A percentile compares a stretch with the other conserved stretches of the same genome.
Conservation (phyloP, 352 stramenopile species). For the Pythium grandisporangium region DNA sequence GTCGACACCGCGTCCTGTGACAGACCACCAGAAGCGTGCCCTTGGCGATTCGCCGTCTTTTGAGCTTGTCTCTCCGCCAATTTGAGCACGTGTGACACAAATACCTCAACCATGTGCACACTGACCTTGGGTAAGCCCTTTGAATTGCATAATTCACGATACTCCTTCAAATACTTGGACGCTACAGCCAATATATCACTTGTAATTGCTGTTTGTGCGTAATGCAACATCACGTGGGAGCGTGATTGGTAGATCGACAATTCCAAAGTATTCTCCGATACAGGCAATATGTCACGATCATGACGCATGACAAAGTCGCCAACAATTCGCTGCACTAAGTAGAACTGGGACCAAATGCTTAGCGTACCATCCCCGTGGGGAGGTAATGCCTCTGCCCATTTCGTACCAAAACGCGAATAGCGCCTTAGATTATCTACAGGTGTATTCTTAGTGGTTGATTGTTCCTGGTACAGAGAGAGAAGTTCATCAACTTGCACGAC, state of each 20-base stretch:
- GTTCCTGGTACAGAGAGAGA: constrained; percentile 12
- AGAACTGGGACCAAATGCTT: constrained; percentile 48
- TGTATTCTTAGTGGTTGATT: no score
- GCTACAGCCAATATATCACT: constrained; percentile 62
- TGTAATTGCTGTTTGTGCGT: constrained; percentile 48
- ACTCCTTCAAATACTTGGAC: constrained; percentile 71
- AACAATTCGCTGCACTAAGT: constrained; percentile 37
- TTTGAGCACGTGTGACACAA: constrained; percentile 74
- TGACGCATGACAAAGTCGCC: background rate
- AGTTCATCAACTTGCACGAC: constrained; percentile 55
- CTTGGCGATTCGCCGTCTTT: constrained; percentile 10
- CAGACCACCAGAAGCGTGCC: constrained; percentile 6
- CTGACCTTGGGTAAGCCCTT: constrained; percentile 65
- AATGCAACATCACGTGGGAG: constrained; percentile 49
- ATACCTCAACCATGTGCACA: constrained; percentile 71
- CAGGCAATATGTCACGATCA: no score
- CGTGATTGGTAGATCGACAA: constrained; percentile 17
- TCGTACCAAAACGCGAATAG: no score
- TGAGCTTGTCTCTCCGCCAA: constrained; percentile 52
- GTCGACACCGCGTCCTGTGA: constrained; percentile 22
- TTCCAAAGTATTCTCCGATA: background rate
- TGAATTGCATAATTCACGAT: constrained; percentile 59
- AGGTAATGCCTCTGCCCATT: constrained; percentile 30
- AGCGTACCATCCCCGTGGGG: constrained; percentile 42
- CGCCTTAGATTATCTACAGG: no score